These are phyloP conservation scores for Bacidia gigantensis DNA, from an alignment of 495 filamentous ascomycete species.

Conservation along the genomic window DNA sequence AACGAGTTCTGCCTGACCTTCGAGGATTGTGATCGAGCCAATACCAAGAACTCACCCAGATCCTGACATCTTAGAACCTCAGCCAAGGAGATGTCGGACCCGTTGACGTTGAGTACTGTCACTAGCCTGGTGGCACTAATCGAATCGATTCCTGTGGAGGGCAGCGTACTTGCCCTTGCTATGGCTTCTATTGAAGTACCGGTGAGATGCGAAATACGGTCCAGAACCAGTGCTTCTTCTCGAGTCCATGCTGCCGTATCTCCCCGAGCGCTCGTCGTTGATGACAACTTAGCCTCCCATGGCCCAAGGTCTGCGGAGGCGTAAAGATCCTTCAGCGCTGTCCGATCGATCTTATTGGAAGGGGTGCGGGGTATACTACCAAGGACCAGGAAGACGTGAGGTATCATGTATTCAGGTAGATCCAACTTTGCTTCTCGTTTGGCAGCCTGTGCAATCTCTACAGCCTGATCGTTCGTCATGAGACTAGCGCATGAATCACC, in stretches of 20 bases:
- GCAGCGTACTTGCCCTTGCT: constrained; percentile 17
- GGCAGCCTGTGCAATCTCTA: constrained; percentile 19
- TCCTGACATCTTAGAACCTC: constrained; percentile 23
- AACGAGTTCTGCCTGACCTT: constrained; percentile 6
- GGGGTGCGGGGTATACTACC: constrained; percentile 22
- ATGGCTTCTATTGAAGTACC: constrained; percentile 18
- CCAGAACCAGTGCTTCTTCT: constrained; percentile 13
- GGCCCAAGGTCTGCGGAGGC: constrained; percentile 19
- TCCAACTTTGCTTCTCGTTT: constrained; percentile 16
- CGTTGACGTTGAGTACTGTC: constrained; percentile 20
- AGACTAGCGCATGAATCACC: not conserved
- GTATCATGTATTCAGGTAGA: constrained; percentile 26
- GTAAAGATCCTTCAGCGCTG: constrained; percentile 21
- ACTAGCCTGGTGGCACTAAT: constrained; percentile 25
- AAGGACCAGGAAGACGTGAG: constrained; percentile 23
- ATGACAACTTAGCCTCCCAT: constrained; percentile 22
- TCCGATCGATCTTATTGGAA: constrained; percentile 26
- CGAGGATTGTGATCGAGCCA: not conserved
- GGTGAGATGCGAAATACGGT: constrained; percentile 19
- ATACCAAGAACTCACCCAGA: constrained; percentile 9
- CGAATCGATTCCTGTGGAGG: constrained; percentile 26
- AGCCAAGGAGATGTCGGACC: constrained; percentile 19
- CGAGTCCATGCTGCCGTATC: not conserved
- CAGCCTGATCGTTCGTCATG: constrained; percentile 8
- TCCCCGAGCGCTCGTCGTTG: constrained; percentile 1